Evolutionary conservation across 208 protist species (phyloP).

Genomic region (Kentomonas sorsogonicus): DNA sequence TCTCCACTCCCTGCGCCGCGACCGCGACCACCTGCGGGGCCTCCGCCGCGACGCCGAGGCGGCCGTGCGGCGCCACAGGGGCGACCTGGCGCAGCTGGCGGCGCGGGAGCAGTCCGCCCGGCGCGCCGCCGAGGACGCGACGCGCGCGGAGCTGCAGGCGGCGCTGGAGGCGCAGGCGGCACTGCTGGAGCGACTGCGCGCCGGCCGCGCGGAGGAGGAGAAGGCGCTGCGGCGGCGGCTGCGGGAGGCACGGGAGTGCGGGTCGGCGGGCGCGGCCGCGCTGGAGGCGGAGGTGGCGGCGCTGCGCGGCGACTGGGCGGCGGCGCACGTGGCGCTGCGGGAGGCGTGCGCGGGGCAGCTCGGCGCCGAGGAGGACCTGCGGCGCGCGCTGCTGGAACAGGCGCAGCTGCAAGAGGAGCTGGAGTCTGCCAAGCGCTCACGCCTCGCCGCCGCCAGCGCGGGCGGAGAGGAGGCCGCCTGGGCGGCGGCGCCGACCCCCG

Average conservation of each 20-base stretch:
- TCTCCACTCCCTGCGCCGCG: conserved; percentile 41
- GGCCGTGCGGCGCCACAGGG: conserved; percentile 62
- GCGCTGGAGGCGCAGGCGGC: conserved; percentile 18
- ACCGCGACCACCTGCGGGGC: conserved; percentile 36
- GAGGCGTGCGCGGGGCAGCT: conserved; percentile 16
- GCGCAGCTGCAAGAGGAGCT: conserved; percentile 15
- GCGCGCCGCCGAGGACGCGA: conserved; percentile 40
- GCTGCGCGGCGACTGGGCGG: conserved; percentile 24
- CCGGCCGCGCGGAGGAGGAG: conserved; percentile 16
- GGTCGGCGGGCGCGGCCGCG: conserved; percentile 6
- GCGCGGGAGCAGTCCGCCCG: conserved; percentile 64
- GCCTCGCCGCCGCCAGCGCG: too few relatives aligned
- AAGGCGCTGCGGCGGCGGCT: conserved; percentile 20
- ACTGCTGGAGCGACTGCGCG: conserved; percentile 23
- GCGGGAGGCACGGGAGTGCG: conserved; percentile 15
- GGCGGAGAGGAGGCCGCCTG: conserved; percentile 3
- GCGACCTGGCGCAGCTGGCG: conserved; percentile 57
- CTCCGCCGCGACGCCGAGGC: conserved; percentile 33
- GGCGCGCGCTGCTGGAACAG: conserved; percentile 23
- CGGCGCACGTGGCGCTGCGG: conserved; percentile 19
- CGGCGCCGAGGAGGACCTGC: conserved; percentile 7
- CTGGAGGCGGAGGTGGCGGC: conserved; percentile 22
- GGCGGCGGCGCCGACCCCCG: neutral
- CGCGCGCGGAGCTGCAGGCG: conserved; percentile 42
- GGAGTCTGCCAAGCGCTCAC: conserved; percentile 4